phyloP scores from a whole-genome alignment of 768 basidiomycete species.

The Lentinula sp. region DNA sequence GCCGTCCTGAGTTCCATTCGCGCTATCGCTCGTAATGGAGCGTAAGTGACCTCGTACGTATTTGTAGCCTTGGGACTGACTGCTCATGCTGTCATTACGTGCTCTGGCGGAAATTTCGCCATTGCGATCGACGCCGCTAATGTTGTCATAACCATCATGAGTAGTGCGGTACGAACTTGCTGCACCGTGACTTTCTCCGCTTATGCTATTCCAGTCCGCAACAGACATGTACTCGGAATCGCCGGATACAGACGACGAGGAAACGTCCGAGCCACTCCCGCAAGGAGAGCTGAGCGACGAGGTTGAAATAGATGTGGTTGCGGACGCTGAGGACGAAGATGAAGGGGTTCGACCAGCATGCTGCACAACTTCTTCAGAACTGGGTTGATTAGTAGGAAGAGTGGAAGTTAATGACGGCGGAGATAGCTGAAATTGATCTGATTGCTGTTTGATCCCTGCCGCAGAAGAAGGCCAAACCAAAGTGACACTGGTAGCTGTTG shows the following conservation, averaged over 20 bases:
- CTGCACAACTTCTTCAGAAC: neutral
- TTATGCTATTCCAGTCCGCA: neutral
- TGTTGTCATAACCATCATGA: neutral
- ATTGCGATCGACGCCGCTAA: neutral
- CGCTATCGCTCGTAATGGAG: neutral
- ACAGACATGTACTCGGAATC: slow-evolving; percentile 2
- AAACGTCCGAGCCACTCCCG: neutral
- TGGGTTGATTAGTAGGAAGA: neutral
- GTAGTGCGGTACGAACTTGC: neutral
- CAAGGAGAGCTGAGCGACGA: neutral
- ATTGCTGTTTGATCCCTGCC: neutral
- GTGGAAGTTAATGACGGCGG: neutral
- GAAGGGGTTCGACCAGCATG: neutral
- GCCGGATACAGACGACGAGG: neutral
- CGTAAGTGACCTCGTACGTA: neutral
- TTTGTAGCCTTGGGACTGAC: neutral
- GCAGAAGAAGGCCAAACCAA: slow-evolving; percentile 16
- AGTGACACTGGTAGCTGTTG: slow-evolving; percentile 1
- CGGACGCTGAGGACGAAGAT: neutral
- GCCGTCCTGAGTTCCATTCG: neutral
- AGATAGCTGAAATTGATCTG: neutral
- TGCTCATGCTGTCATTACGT: neutral
- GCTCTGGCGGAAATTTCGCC: neutral
- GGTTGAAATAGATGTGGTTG: neutral
- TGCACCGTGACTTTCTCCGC: neutral